Percentiles rank a stretch among this genome's conserved stretches.
phyloP scores from a whole-genome alignment of 2,329 filamentous ascomycete species.

The Colletotrichum viniferum region DNA sequence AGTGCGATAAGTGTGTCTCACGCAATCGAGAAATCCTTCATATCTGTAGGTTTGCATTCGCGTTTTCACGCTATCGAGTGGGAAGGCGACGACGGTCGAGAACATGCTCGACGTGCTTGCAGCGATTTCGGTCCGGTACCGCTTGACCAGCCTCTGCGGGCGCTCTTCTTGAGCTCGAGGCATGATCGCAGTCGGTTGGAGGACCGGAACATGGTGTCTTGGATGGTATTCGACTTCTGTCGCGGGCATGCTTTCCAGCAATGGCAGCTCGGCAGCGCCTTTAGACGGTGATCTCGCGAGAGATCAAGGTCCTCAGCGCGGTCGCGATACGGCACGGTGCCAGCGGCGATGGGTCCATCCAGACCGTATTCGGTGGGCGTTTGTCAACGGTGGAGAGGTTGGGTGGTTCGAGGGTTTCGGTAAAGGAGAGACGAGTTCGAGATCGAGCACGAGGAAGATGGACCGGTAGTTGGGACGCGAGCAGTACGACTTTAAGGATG shows the following conservation, averaged over 20 bases:
- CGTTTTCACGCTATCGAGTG: conserved; percentile 87
- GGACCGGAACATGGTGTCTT: conserved; percentile 48
- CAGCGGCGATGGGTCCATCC: conserved; percentile 19
- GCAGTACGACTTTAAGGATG: neutral
- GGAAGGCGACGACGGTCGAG: conserved; percentile 81
- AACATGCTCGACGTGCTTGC: conserved; percentile 79
- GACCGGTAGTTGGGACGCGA: neutral
- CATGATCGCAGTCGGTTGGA: conserved; percentile 46
- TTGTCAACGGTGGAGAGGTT: neutral
- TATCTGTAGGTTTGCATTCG: conserved; percentile 89
- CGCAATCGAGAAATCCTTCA: conserved; percentile 74
- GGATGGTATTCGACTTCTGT: conserved; percentile 38
- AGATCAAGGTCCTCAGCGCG: conserved; percentile 65
- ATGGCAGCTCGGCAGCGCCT: conserved; percentile 43
- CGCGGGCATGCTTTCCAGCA: conserved; percentile 38
- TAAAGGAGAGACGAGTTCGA: neutral
- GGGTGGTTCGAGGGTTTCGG: neutral
- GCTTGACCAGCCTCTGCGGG: conserved; percentile 64
- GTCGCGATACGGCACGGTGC: conserved; percentile 52
- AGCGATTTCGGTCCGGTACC: conserved; percentile 80
- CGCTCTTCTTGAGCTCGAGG: conserved; percentile 32
- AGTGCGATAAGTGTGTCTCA: conserved; percentile 74
- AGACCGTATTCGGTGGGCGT: conserved; percentile 3
- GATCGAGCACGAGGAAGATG: neutral
- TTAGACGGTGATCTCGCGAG: conserved; percentile 52